phyloP scores from a whole-genome alignment of 192 early-diverging fungal species.

The Podila verticillata region DNA sequence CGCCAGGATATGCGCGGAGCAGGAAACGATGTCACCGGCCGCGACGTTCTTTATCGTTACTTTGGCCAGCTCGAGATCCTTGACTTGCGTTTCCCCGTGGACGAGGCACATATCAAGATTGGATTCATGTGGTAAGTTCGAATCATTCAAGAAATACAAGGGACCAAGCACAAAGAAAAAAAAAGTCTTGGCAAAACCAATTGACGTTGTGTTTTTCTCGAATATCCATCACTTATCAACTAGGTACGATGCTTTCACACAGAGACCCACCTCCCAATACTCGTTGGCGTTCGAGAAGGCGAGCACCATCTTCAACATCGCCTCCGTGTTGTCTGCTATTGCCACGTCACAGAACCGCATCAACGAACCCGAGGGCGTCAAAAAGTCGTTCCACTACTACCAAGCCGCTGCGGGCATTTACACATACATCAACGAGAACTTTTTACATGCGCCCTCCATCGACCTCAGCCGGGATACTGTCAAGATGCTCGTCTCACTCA shows the following conservation, averaged over 20 bases:
- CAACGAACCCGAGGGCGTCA: slow-evolving; percentile 76
- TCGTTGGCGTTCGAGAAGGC: slow-evolving; percentile 99
- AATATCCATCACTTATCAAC: background rate
- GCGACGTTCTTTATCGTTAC: slow-evolving; percentile 96
- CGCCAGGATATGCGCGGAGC: slow-evolving; percentile 96
- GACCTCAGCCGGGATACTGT: slow-evolving; percentile 93
- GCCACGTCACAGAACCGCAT: slow-evolving; percentile 77
- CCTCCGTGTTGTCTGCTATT: slow-evolving; percentile 78
- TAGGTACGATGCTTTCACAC: slow-evolving; percentile 87
- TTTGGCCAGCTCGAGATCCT: slow-evolving; percentile 96
- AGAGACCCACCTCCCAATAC: slow-evolving; percentile 81
- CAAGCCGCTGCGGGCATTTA: slow-evolving; percentile 95
- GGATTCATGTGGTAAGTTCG: slow-evolving; percentile 85
- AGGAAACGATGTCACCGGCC: slow-evolving; percentile 91
- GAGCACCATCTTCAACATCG: slow-evolving; percentile 94
- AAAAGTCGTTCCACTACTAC: slow-evolving; percentile 89
- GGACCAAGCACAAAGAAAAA: background rate
- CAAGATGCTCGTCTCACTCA: slow-evolving; percentile 83
- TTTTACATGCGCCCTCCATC: slow-evolving; percentile 93
- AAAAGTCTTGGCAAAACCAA: slow-evolving; percentile 39
- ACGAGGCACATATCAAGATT: slow-evolving; percentile 91
- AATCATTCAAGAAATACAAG: background rate
- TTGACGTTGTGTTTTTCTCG: background rate
- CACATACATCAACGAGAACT: slow-evolving; percentile 97
- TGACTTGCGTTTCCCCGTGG: slow-evolving; percentile 92